Conservation (phyloP, 495 filamentous ascomycete species). For the Talaromyces wortmannii region DNA sequence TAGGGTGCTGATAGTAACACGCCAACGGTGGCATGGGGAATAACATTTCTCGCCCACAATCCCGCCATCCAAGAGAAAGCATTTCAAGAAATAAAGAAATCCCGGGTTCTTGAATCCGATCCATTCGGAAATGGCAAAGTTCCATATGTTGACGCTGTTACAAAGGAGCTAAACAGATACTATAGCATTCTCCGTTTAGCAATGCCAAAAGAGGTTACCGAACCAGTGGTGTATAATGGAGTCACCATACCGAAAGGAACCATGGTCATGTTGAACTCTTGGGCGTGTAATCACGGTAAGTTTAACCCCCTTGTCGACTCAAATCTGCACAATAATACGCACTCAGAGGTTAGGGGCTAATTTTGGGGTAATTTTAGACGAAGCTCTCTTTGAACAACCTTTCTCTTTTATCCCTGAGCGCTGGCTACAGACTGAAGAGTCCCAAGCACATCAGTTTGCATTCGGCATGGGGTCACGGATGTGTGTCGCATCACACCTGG, state of each 20-base stretch:
- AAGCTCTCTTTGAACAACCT: not conserved
- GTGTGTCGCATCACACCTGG: constrained; percentile 1
- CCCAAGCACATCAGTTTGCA: constrained; percentile 1
- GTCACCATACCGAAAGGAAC: not conserved
- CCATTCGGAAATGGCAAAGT: constrained; percentile 3
- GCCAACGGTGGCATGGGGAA: constrained; percentile 1
- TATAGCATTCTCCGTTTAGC: constrained; percentile 1
- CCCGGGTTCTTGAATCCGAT: not conserved
- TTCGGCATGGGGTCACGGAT: constrained; percentile 2
- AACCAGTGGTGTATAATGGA: not conserved
- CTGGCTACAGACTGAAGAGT: not conserved
- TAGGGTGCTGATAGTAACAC: constrained; percentile 2
- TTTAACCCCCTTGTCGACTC: not conserved
- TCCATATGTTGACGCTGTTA: not conserved
- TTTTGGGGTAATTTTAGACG: not conserved
- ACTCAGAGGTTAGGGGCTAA: not conserved
- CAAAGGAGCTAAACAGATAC: not conserved
- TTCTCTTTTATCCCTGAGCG: constrained; percentile 3
- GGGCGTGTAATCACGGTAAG: constrained; percentile 3
- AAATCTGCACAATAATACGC: not conserved
- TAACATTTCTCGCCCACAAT: not conserved
- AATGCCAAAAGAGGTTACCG: constrained; percentile 2
- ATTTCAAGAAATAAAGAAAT: not conserved
- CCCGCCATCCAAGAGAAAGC: constrained; percentile 3
- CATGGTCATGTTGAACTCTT: constrained; percentile 2